Conservation (phyloP, 73 alveolate genomes). For the Symbiodinium natans region DNA sequence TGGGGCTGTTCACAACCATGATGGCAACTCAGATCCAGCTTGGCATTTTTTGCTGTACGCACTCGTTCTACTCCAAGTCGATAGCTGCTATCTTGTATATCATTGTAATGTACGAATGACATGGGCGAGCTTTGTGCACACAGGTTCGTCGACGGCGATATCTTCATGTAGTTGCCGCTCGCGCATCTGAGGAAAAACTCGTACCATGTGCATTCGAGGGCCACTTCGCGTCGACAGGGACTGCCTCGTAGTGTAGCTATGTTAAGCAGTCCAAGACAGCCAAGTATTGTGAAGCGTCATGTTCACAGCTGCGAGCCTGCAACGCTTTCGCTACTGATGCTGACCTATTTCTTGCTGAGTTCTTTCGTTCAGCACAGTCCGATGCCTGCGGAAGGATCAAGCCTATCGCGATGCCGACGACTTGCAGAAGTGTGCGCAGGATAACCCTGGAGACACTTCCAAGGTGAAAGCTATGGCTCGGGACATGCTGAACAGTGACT, state of each 20-base stretch:
- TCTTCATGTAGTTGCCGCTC: not conserved
- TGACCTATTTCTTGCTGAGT: too few species aligned
- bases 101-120: too few species aligned
- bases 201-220: slow-evolving; percentile 84
- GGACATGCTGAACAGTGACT: slow-evolving; percentile 66
- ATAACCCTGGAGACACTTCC: slow-evolving; percentile 61
- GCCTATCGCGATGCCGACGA: slow-evolving; percentile 57
- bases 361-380: too few species aligned
- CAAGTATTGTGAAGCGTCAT: not conserved
- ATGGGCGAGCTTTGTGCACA: too few species aligned
- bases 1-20: not conserved
- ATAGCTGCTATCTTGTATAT: too few species aligned
- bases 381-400: slow-evolving; percentile 30
- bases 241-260: not conserved
- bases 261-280: too few species aligned
- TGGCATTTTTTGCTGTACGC: too few species aligned
- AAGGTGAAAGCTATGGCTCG: slow-evolving; percentile 83
- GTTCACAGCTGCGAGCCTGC: too few species aligned
- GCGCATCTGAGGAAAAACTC: slow-evolving; percentile 28
- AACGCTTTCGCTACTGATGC: too few species aligned
- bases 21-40: not conserved
- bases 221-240: slow-evolving; percentile 74
- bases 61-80: too few species aligned
- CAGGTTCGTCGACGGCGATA: not conserved
- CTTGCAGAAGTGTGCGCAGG: slow-evolving; percentile 68